Conservation (phyloP, 1,139 yeast genomes). For the Tardiomyces digboiensis region DNA sequence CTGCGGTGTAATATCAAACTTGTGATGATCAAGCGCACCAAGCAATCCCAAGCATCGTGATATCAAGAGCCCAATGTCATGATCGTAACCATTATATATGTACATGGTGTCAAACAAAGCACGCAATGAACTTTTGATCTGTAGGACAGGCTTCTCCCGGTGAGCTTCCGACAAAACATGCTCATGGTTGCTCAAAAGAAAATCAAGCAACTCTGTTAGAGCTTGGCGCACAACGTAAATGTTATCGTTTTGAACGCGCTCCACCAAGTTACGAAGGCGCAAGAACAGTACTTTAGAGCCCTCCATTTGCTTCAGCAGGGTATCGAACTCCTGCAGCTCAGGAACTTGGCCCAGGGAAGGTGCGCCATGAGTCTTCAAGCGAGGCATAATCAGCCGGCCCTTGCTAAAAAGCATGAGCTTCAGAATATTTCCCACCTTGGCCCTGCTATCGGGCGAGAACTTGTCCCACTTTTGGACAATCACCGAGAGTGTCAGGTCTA, state of each 20-base stretch:
- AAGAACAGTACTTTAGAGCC: conserved; percentile 5
- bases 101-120: conserved; percentile 52
- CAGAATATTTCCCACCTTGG: conserved; percentile 1
- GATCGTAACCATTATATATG: conserved; percentile 32
- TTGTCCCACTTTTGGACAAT: conserved; percentile 54
- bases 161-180: conserved; percentile 32
- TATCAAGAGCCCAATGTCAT: conserved; percentile 46
- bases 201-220: conserved; percentile 51
- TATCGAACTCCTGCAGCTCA: conserved; percentile 5
- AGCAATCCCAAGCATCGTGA: conserved; percentile 64
- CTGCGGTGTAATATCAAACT: conserved; percentile 40
- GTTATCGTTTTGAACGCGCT: conserved; percentile 58
- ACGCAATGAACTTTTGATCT: conserved; percentile 38
- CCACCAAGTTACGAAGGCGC: conserved; percentile 7
- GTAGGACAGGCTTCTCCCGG: conserved; percentile 22
- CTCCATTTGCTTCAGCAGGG: conserved; percentile 15
- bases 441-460: conserved; percentile 31
- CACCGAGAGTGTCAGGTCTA: conserved; percentile 47
- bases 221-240: conserved; percentile 73
- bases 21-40: conserved; percentile 71
- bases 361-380: not conserved
- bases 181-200: conserved; percentile 38
- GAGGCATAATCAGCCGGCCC: conserved; percentile 1
- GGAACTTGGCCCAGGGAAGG: not conserved
- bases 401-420: conserved; percentile 1